phyloP scores from a whole-genome alignment of 257 asterid genomes.

The Solanum dulcamara region DNA sequence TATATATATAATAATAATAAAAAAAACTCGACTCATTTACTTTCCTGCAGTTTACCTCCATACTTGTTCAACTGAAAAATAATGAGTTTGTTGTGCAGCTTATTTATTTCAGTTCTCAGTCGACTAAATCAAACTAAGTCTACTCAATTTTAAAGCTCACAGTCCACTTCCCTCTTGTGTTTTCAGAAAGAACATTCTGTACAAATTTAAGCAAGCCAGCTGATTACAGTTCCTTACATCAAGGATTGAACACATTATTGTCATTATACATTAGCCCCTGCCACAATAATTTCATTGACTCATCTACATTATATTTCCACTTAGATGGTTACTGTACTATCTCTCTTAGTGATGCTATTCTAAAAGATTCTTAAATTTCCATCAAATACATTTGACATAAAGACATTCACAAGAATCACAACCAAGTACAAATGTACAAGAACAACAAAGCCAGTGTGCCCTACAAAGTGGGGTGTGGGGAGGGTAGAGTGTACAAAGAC shows the following conservation, averaged over 20 bases:
- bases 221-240: background rate
- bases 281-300: too few species aligned
- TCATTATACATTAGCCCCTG: too few species aligned
- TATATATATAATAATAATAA: too few species aligned
- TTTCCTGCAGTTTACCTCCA: background rate
- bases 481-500: too few species aligned
- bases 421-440: background rate
- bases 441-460: too few species aligned
- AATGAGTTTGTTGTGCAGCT: background rate
- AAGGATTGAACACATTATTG: background rate
- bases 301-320: too few species aligned
- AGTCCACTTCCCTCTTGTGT: background rate
- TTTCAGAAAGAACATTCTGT: background rate
- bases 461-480: too few species aligned
- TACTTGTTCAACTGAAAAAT: background rate
- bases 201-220: background rate
- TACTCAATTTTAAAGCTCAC: background rate
- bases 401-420: background rate
- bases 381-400: background rate
- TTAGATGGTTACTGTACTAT: background rate
- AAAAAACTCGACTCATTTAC: background rate
- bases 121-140: background rate
- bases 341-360: background rate
- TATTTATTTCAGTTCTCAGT: background rate
- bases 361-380: background rate